Evolutionary conservation across 108 stramenopile species (phyloP).

Genomic region (Cylindrotheca fusiformis): DNA sequence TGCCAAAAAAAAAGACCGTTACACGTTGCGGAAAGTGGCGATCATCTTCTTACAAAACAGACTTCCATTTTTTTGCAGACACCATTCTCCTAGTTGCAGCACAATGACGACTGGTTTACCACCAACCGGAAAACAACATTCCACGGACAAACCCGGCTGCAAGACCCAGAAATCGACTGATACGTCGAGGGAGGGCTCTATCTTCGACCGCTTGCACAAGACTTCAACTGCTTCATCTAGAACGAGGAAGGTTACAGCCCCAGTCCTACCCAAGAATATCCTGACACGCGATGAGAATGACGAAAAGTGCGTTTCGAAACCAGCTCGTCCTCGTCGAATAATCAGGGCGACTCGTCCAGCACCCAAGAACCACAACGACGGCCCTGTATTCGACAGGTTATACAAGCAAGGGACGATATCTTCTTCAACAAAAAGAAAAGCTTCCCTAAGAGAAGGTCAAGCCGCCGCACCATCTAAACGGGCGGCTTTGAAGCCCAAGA

Average conservation of each 20-base stretch:
- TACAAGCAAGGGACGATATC: slow-evolving; percentile 21
- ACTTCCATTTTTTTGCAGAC: too few relatives aligned
- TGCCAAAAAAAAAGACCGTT: too few relatives aligned
- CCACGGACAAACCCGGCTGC: too few relatives aligned
- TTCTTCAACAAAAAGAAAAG: slow-evolving; percentile 18
- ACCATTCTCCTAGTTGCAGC: too few relatives aligned
- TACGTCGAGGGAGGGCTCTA: too few relatives aligned
- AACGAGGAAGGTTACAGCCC: slow-evolving; percentile 11
- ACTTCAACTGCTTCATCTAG: slow-evolving; percentile 17
- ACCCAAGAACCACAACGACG: background rate
- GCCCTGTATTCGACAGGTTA: slow-evolving; percentile 10
- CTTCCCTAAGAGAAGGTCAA: too few relatives aligned
- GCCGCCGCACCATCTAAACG: slow-evolving; percentile 1
- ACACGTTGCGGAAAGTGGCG: too few relatives aligned
- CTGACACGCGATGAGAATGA: slow-evolving; percentile 15
- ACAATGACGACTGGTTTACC: too few relatives aligned
- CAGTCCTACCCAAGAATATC: slow-evolving; percentile 7
- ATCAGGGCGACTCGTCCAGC: background rate
- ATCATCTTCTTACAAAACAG: too few relatives aligned
- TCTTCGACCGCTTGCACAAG: slow-evolving; percentile 31
- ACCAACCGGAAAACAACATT: too few relatives aligned
- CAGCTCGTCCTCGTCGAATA: background rate
- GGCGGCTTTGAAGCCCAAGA: slow-evolving; percentile 15
- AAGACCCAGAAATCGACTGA: too few relatives aligned
- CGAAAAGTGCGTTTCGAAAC: background rate